Evolutionary conservation across 305 asterid genomes (phyloP).

Genomic region (Fraxinus albicans): DNA sequence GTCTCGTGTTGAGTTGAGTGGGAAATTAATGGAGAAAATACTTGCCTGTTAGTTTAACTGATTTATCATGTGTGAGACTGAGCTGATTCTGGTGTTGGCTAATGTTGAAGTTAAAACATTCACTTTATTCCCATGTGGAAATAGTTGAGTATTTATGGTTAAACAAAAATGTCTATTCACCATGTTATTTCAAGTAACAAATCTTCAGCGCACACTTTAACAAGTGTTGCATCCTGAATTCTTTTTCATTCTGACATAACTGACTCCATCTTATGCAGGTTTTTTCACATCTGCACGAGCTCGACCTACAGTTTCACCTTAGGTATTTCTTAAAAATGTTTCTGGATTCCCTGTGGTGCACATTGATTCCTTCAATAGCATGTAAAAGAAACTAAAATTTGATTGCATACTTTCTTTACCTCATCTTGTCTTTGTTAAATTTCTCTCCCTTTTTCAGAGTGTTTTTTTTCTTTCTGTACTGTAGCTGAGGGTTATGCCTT

Average conservation of each 20-base stretch:
- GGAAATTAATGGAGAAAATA: not conserved
- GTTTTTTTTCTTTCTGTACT: not conserved
- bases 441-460: not conserved
- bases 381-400: conserved; percentile 10
- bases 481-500: not conserved
- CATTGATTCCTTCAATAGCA: conserved; percentile 7
- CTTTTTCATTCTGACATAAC: not conserved
- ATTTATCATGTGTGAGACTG: conserved; percentile 4
- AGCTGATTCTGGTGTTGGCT: conserved; percentile 14
- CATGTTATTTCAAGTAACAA: not conserved
- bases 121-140: not conserved
- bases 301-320: conserved; percentile 87
- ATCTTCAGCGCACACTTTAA: not conserved
- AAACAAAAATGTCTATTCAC: not conserved
- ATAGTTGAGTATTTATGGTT: not conserved
- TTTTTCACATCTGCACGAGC: conserved; percentile 93
- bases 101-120: not conserved
- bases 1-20: not conserved
- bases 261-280: conserved; percentile 59
- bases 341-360: not conserved
- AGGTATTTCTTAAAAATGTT: conserved; percentile 51
- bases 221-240: conserved; percentile 9
- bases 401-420: not conserved
- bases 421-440: not conserved
- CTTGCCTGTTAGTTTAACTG: conserved; percentile 4